phyloP scores from a whole-genome alignment of 129 eudicot genomes.

The Helianthus tuberosus region DNA sequence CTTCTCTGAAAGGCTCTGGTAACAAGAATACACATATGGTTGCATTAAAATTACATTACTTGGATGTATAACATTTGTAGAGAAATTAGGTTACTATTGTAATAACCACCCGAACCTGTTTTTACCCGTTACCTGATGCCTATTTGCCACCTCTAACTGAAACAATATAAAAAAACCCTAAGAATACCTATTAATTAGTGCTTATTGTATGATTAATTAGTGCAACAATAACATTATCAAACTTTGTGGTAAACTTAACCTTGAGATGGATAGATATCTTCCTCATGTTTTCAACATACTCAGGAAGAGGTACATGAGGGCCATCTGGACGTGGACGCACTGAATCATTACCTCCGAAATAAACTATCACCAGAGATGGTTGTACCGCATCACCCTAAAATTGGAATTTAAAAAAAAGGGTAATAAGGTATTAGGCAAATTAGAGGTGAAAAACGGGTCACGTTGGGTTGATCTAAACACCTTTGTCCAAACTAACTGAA shows the following conservation, averaged over 20 bases:
- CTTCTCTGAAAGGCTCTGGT: conserved; percentile 71
- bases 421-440: background rate
- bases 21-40: background rate
- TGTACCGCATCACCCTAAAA: conserved; percentile 59
- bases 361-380: conserved; percentile 70
- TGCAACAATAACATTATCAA: background rate
- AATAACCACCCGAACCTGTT: background rate
- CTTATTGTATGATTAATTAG: background rate
- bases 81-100: no score
- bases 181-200: background rate
- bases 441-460: background rate
- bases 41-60: conserved; percentile 14
- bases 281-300: conserved; percentile 74
- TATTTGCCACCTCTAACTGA: background rate
- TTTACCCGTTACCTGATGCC: background rate
- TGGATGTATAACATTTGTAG: background rate
- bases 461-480: background rate
- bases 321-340: conserved; percentile 52
- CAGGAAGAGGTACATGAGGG: conserved; percentile 78
- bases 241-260: conserved; percentile 37
- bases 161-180: conserved; percentile 4
- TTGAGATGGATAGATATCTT: conserved; percentile 70
- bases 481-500: background rate
- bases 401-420: background rate
- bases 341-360: conserved; percentile 84